Base-by-base conservation (phyloP, 169 alveolate species). In the Eimeria mitis region DNA sequence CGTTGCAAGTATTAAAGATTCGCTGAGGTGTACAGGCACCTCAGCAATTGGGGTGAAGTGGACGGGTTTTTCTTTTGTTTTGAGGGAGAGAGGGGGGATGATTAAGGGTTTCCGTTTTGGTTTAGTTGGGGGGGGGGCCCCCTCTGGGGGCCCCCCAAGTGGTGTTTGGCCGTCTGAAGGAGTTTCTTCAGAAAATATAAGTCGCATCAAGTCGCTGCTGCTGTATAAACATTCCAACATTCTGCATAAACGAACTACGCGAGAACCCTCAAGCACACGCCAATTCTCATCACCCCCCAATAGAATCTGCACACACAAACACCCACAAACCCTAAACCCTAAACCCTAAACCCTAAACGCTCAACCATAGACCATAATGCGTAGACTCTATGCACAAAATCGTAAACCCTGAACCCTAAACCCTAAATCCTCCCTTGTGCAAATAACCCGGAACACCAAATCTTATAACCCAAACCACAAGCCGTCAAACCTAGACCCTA, bases 241-340 rank as follows among this genome's bases (percentile, higher is more conserved):
- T 47, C 37, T 37, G 34, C 70, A n/a, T 47, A 91, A 61, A 3
- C n/a, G 52, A 28, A 65, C 54, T 1, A 78, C 56, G 34, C 95
- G 90, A 7, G 85, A 31, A 13, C 91, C 91, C 71, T 91, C 95
- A 21, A 91, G 85, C 42, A 78, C 54, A 1, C 34, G 40, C 95
- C 95, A 91, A 75, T 91, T 91, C 1, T 25, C 71, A 40, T 23
- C 8, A 34, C 95, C 95, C 49, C 75, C 90, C 56, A 91, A 1
- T 37, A 91, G 95, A 34, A 91, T 91, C 95, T 91, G 91, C 49
- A 31, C 56, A 25, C 25, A 52, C 31, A 89, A 68, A 21, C 42
- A 19, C 63, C 44, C 40, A 34, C 40, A 71, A 71, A 71, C 54
- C 52, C 83, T 71, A 34, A 71, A 76, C 37, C 61, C 34, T 44